Base-by-base conservation (phyloP, 371 early-diverging fungal genomes). In the Syncephalastrum monosporum region DNA sequence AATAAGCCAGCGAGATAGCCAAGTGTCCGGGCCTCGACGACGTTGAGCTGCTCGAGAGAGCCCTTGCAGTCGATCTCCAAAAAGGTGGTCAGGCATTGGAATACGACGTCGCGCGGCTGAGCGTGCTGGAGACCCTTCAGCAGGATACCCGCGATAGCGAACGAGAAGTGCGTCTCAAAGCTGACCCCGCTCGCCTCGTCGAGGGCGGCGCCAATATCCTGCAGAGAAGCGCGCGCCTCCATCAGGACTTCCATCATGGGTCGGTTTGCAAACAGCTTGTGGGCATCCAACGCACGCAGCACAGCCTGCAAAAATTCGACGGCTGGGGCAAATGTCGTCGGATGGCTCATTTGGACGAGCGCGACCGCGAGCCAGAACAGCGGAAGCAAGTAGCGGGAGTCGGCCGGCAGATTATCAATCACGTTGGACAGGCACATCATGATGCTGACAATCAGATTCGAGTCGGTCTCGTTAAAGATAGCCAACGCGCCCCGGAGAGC, bases 291-390 rank as follows among this genome's bases (percentile, higher is more conserved):
- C 0, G 88, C 82, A 55, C 83, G 81, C 19, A 95, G 68, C 10
- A 91, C 89, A 0, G 83, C 82, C 45, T 88, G 79, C 14, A 94
- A 42, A 42, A 95, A 77, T 29, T 75, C 74, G 6, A 91, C 71
- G 0, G 92, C 94, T 16, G 81, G 79, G 1, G 80, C 75, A 70
- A 92, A 93, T 21, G 91, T 77, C 5, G 85, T 83, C n/a, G 86
- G 69, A 61, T 93, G 88, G 16, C 93, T 90, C 52, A 95, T 87
- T 69, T 94, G 94, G 45, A 92, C 82, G 15, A 96, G 76, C 0
- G 91, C 83, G 51, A 93, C 74, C 8, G 88, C 92, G 14, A 96
- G 73, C 97, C 97, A 96, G 72, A 95, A 94, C 68, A 95, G 71
- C 33, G 90, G 83, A 45, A 81, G 79, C 47, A 95, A 72, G 59